Evolutionary conservation across 345 rosid species (phyloP), one percentile per base, ranked within the genome.

Genomic region (Limnanthes douglasii): DNA sequence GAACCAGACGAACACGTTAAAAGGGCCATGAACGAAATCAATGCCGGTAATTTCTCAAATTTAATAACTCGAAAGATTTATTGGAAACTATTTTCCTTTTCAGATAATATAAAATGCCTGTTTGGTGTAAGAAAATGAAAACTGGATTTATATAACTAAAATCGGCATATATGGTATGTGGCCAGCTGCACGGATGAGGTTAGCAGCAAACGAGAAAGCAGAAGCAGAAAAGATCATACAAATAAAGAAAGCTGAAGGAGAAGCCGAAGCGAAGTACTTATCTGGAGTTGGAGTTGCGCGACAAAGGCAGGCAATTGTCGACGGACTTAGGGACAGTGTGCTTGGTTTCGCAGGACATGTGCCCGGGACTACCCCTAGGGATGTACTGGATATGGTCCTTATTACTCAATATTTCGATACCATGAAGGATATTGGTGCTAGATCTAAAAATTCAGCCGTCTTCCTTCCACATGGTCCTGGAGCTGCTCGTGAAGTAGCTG

Each of bases 1-100:
- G 75, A 69, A 48, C 76, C 76, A 44, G 72, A 69, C 15, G 63
- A 58, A 29, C 69, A 52, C 13, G 76, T 69, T 31, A 69, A 65
- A 46, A 60, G 60, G 0, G 76, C 76, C n/a, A 69, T 69, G 76
- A 69, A 69, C 36, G 76, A 65, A 33, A 69, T 65, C 41, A 69
- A 69, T 41, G 72, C 71, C 2, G 68, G 72, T 64, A 44, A 49
- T 2, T 5, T 15, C 9, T 11, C 24, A 40, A 24, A 15, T 23
- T 25, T 5, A 11, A 25, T 11, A 15, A 33, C 34, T 13, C 4
- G 3, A 0, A 45, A 23, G 5, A 18, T 14, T 3, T 23, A 15
- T 15, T n/a, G 4, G 12, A 16, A n/a, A n/a, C n/a, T n/a, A n/a
- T n/a, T n/a, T n/a, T n/a, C n/a, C n/a, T n/a, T n/a, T n/a, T n/a